phyloP scores from a whole-genome alignment of 2,329 filamentous ascomycete species.

The Clathrospora elynae region DNA sequence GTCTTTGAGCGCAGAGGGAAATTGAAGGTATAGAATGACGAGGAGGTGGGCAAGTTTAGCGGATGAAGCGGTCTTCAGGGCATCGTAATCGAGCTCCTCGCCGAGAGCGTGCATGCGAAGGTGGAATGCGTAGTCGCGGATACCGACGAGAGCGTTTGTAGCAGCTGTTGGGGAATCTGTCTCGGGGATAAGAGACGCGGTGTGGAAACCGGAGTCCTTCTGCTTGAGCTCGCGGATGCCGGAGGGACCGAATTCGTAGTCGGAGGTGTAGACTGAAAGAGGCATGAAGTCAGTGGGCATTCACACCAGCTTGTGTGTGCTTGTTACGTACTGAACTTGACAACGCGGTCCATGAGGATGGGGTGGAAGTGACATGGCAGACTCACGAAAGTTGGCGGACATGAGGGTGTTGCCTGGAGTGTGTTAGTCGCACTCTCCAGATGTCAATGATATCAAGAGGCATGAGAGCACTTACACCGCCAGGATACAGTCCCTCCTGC shows the following conservation, averaged over 20 bases:
- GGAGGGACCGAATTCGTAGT: constrained; percentile 11
- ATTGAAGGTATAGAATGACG: not conserved
- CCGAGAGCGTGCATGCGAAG: constrained; percentile 19
- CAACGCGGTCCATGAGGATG: constrained; percentile 15
- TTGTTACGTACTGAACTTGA: constrained; percentile 12
- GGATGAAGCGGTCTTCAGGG: constrained; percentile 7
- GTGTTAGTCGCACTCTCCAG: not conserved
- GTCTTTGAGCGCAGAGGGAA: not conserved
- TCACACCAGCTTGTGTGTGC: not conserved
- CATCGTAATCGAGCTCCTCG: constrained; percentile 14
- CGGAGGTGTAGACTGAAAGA: constrained; percentile 15
- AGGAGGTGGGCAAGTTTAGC: constrained; percentile 3
- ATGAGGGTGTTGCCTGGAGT: not conserved
- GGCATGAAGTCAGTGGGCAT: not conserved
- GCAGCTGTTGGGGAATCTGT: not conserved
- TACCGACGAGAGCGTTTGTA: constrained; percentile 4
- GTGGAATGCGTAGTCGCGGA: constrained; percentile 11
- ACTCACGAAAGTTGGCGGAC: constrained; percentile 4
- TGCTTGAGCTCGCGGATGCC: not conserved
- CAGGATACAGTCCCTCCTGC: constrained; percentile 13
- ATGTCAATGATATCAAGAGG: not conserved
- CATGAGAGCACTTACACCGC: constrained; percentile 7
- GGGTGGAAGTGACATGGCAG: constrained; percentile 12
- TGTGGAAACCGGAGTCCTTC: constrained; percentile 8
- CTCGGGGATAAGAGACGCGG: constrained; percentile 2